These are phyloP conservation scores for Yamadazyma diddensiae DNA, from an alignment of 1,139 yeast species.

Conservation along the genomic window DNA sequence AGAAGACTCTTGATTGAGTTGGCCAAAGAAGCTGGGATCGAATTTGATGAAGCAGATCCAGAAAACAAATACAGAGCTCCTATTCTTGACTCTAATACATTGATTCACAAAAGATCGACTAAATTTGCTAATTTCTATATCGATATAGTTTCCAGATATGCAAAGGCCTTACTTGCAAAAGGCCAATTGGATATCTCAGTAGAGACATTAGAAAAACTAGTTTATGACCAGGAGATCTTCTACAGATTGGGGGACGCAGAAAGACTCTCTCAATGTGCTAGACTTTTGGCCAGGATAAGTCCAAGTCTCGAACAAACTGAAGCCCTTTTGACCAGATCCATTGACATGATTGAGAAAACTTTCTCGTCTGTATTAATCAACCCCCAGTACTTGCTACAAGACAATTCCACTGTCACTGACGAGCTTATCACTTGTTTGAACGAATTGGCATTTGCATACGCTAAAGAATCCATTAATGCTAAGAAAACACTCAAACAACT, in stretches of 20 bases:
- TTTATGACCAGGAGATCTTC: constrained; percentile 38
- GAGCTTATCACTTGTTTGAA: constrained; percentile 35
- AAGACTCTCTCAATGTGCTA: constrained; percentile 40
- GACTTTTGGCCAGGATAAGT: constrained; percentile 33
- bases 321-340: constrained; percentile 36
- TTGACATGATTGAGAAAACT: constrained; percentile 35
- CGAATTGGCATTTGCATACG: constrained; percentile 33
- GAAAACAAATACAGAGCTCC: constrained; percentile 32
- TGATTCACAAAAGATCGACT: constrained; percentile 30
- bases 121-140: constrained; percentile 43
- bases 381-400: constrained; percentile 24
- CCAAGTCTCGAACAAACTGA: constrained; percentile 27
- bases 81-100: constrained; percentile 26
- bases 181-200: constrained; percentile 35
- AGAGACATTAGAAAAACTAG: constrained; percentile 27
- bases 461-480: constrained; percentile 17
- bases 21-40: constrained; percentile 27
- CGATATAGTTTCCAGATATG: constrained; percentile 43
- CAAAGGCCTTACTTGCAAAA: constrained; percentile 42
- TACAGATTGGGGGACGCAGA: constrained; percentile 45
- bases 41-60: constrained; percentile 24
- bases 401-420: constrained; percentile 33
- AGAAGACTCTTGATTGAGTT: constrained; percentile 36
- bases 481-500: constrained; percentile 14
- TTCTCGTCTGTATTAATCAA: constrained; percentile 28